phyloP scores from a whole-genome alignment of 306 rosid genomes.

The Inga oerstediana region DNA sequence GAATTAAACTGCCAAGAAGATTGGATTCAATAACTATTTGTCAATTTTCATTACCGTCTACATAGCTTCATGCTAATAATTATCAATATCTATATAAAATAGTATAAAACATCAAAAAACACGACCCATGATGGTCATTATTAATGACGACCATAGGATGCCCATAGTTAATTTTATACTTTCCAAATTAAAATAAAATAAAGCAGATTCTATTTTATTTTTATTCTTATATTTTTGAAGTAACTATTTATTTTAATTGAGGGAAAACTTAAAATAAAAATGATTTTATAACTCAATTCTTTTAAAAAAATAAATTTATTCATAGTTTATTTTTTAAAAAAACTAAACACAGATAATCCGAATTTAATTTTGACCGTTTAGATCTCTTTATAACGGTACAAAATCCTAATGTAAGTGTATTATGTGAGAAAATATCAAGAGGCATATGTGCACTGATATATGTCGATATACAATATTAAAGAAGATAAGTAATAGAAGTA shows the following conservation, averaged over 20 bases:
- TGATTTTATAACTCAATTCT: no score
- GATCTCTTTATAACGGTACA: background rate
- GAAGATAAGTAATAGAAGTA: background rate
- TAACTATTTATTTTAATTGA: background rate
- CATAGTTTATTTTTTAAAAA: background rate
- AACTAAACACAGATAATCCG: background rate
- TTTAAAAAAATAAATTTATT: no score
- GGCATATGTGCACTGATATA: background rate
- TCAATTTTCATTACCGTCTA: background rate
- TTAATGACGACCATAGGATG: no score
- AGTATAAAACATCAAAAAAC: no score
- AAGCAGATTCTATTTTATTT: background rate
- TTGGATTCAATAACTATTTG: background rate
- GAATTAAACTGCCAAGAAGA: background rate
- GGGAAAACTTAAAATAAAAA: background rate
- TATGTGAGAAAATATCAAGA: background rate
- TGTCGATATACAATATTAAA: background rate
- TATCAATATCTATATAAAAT: background rate
- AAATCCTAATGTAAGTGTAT: background rate
- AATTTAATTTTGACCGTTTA: no score
- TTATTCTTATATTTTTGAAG: no score
- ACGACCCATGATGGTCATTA: no score
- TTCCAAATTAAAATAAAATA: no score
- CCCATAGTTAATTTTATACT: no score
- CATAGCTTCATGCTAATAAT: background rate